A percentile compares a stretch with the other conserved stretches of the same genome.
Evolutionary conservation across 2,329 filamentous ascomycete genomes (phyloP).

Genomic region (Hirsutella minnesotensis): DNA sequence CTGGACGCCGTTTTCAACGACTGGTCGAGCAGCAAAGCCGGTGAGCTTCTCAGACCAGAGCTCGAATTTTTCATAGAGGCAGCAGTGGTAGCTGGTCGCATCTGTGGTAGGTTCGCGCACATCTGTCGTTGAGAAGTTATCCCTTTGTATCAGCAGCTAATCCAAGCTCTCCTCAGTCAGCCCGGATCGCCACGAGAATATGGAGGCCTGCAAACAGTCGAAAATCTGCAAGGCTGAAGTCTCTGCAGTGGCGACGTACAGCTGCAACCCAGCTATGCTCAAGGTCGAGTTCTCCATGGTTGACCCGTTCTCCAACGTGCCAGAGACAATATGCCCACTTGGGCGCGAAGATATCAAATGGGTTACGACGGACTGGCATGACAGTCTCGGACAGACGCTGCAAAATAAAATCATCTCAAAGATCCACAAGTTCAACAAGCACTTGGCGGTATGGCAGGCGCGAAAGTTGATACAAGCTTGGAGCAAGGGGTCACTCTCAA

Average conservation of each 20-base stretch:
- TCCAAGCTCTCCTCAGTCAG: not conserved
- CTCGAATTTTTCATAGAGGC: constrained; percentile 18
- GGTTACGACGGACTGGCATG: constrained; percentile 11
- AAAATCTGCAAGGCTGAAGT: constrained; percentile 9
- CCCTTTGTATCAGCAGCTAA: not conserved
- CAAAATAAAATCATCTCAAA: constrained; percentile 12
- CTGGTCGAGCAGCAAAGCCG: constrained; percentile 10
- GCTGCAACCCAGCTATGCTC: constrained; percentile 14
- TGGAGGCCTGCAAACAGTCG: constrained; percentile 8
- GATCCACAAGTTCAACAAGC: constrained; percentile 18
- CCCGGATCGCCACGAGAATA: constrained; percentile 1
- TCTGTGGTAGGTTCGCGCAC: constrained; percentile 12
- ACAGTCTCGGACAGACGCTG: constrained; percentile 9
- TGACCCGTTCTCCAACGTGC: constrained; percentile 9
- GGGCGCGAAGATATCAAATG: constrained; percentile 15
- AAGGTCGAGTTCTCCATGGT: constrained; percentile 14
- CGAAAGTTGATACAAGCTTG: constrained; percentile 12
- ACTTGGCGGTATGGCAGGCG: constrained; percentile 18
- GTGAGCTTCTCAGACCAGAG: constrained; percentile 9
- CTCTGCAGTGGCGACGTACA: constrained; percentile 14
- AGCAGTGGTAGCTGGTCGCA: constrained; percentile 12
- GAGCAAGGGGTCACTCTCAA: constrained; percentile 13
- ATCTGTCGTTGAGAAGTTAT: no score
- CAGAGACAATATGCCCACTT: constrained; percentile 14
- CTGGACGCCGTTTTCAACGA: constrained; percentile 17